Evolutionary conservation across 225 moss, liverwort and hornwort genomes (phyloP).

Genomic region (Climacium dendroides): DNA sequence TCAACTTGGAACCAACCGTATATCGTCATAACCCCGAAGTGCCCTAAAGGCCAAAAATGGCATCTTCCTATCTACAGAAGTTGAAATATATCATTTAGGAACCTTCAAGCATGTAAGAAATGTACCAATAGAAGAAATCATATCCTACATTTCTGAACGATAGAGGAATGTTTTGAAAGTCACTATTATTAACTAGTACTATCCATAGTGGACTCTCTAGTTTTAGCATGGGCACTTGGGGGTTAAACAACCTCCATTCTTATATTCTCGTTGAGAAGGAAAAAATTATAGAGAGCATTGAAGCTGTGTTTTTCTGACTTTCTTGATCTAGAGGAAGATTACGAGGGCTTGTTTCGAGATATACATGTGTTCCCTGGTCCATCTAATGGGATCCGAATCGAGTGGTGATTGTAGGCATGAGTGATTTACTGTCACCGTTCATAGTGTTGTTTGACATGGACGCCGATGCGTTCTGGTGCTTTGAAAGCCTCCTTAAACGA

Average conservation of each 20-base stretch:
- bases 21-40: not conserved
- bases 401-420: conserved; percentile 59
- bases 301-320: not conserved
- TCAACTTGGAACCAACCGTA: not conserved
- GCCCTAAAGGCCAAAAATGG: not conserved
- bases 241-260: not conserved
- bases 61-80: not conserved
- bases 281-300: not conserved
- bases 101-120: not conserved
- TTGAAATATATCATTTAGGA: not conserved
- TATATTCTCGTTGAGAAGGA: not conserved
- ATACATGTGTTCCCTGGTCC: not conserved
- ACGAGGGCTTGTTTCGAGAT: not conserved
- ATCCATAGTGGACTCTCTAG: not conserved
- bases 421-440: conserved; percentile 89
- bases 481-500: conserved; percentile 76
- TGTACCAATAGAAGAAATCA: not conserved
- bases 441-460: conserved; percentile 80
- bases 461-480: conserved; percentile 96
- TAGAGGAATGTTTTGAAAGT: not conserved
- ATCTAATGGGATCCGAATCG: not conserved
- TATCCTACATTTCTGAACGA: not conserved
- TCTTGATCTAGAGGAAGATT: not conserved
- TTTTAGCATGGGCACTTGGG: not conserved
- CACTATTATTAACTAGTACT: not conserved